Evolutionary conservation across 129 eudicot species (phyloP).

Genomic region (Saposhnikovia divaricata): DNA sequence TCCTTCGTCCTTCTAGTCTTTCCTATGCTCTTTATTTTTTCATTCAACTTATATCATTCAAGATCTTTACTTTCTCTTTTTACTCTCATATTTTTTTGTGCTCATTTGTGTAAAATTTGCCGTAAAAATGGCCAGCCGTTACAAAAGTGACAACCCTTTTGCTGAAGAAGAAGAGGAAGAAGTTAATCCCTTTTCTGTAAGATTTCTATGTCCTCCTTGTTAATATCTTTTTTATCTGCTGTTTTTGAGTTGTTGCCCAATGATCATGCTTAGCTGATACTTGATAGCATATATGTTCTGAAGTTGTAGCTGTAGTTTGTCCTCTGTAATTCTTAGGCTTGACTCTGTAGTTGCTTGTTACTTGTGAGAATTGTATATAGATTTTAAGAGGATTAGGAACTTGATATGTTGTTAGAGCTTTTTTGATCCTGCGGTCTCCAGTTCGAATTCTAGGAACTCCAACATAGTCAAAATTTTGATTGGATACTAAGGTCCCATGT

Average conservation of each 20-base stretch:
- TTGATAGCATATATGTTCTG: too few relatives aligned
- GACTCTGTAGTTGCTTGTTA: too few relatives aligned
- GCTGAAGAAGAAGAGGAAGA: slow-evolving; percentile 44
- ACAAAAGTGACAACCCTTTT: slow-evolving; percentile 39
- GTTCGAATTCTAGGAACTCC: neutral
- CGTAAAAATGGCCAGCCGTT: slow-evolving; percentile 42
- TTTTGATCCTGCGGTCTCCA: neutral
- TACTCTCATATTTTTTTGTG: neutral
- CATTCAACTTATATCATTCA: neutral
- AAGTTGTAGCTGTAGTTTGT: too few relatives aligned
- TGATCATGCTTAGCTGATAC: neutral
- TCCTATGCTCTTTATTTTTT: neutral
- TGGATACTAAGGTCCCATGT: too few relatives aligned
- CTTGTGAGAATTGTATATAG: too few relatives aligned
- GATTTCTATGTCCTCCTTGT: neutral
- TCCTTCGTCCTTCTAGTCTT: neutral
- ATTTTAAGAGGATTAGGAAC: too few relatives aligned
- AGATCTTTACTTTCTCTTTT: neutral
- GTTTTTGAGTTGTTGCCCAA: too few relatives aligned
- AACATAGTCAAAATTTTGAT: too few relatives aligned
- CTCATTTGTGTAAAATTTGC: neutral
- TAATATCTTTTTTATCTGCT: too few relatives aligned
- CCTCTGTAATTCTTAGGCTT: too few relatives aligned
- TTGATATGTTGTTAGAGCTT: neutral
- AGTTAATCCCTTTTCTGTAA: slow-evolving; percentile 55